A percentile compares a stretch with the other conserved stretches of the same genome.
phyloP scores from a whole-genome alignment of 2,329 filamentous ascomycete species.

The Clonostachys rosea region DNA sequence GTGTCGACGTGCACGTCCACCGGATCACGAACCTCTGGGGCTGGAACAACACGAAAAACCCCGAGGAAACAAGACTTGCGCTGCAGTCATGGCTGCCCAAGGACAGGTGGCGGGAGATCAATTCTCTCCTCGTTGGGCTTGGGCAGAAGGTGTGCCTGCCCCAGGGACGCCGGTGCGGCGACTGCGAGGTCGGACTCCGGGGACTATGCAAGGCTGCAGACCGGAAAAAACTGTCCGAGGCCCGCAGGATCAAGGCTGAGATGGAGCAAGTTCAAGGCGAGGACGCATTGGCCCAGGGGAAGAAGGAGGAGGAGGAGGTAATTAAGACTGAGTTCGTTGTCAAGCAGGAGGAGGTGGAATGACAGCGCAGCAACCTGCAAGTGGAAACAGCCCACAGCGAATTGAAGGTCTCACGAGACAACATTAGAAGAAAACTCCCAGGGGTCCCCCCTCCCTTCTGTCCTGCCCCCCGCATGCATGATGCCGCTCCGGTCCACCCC shows the following conservation, averaged over 20 bases:
- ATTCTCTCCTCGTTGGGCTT: conserved; percentile 80
- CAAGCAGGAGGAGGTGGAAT: conserved; percentile 15
- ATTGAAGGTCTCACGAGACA: no score
- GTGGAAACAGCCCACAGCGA: no score
- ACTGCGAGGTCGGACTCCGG: conserved; percentile 73
- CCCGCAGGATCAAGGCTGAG: conserved; percentile 37
- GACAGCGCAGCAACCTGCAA: no score
- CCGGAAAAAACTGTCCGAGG: conserved; percentile 54
- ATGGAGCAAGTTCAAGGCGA: conserved; percentile 14
- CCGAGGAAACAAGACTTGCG: conserved; percentile 74
- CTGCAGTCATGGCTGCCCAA: conserved; percentile 79
- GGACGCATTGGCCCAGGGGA: conserved; percentile 12
- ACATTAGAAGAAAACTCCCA: no score
- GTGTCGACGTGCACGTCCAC: conserved; percentile 92
- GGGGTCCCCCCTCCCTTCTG: neutral
- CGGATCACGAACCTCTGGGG: conserved; percentile 93
- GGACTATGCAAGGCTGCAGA: conserved; percentile 75
- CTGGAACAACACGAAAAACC: conserved; percentile 77
- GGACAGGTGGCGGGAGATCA: conserved; percentile 90
- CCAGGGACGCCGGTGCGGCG: conserved; percentile 74
- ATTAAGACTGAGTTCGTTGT: conserved; percentile 13
- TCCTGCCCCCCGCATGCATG: neutral
- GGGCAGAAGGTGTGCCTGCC: conserved; percentile 85
- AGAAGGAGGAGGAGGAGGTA: conserved; percentile 14
- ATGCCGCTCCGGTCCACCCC: conserved; percentile 1